These are phyloP conservation scores for Plantago lanceolata DNA, from an alignment of 305 asterid genomes.

Conservation along the genomic window DNA sequence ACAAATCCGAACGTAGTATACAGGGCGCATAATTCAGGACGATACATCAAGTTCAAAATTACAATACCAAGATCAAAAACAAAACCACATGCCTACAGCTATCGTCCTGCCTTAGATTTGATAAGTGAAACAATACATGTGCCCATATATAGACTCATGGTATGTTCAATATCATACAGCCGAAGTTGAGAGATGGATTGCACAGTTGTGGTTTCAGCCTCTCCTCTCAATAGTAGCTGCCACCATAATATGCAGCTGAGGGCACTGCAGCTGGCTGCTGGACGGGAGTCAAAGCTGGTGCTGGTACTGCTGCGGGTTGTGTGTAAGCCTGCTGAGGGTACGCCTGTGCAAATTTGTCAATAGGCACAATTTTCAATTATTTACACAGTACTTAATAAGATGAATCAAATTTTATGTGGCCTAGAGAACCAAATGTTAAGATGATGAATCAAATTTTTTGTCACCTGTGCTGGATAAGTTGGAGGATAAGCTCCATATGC, in stretches of 20 bases:
- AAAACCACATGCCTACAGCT: constrained; percentile 12
- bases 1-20: not conserved
- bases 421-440: no score
- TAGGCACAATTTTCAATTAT: no score
- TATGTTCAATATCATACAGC: constrained; percentile 25
- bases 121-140: constrained; percentile 14
- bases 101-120: constrained; percentile 14
- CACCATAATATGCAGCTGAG: constrained; percentile 58
- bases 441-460: not conserved
- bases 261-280: constrained; percentile 58
- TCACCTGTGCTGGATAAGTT: constrained; percentile 75
- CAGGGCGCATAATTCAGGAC: not conserved
- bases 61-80: not conserved
- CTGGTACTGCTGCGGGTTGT: constrained; percentile 46
- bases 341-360: constrained; percentile 29
- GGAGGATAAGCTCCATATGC: constrained; percentile 79
- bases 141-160: constrained; percentile 18
- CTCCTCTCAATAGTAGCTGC: constrained; percentile 52
- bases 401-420: not conserved
- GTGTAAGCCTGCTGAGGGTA: constrained; percentile 62
- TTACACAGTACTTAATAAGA: not conserved
- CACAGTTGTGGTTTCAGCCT: constrained; percentile 24
- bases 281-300: constrained; percentile 53
- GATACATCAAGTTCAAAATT: not conserved
- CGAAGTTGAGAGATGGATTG: constrained; percentile 23